Evolutionary conservation across 352 stramenopile species (phyloP), one percentile per base, ranked within the genome.

Genomic region (Phytophthora quininea): DNA sequence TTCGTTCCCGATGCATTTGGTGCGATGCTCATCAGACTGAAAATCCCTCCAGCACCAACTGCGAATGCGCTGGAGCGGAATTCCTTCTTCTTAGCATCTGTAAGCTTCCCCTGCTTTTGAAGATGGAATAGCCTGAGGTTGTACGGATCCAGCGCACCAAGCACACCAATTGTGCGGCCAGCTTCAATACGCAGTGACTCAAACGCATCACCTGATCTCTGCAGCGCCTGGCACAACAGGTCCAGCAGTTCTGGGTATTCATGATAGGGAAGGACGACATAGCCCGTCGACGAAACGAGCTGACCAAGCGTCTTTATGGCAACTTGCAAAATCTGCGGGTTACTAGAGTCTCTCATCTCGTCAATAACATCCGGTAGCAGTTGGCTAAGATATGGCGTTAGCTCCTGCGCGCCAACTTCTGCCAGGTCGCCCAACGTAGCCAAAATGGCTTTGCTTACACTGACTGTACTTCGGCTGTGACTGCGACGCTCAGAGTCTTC

Each of bases 321-420:
- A 3, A 96, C 87, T 48, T 94, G 83, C 6, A 95, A 73, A 29
- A 95, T 94, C 59, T 92, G 86, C 14, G 88, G 84, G 55, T 95
- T 96, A 51, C 82, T 94, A 8, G 84, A 90, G 58, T 96, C 86
- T 6, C 82, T 80, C 72, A 96, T 93, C 66, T 95, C 85, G 42
- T 92, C 82, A 61, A 96, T 94, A 56, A 96, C 82, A 67, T 96
- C 89, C 1, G 89, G 89, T n/a, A 96, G 62, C 35, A 96, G 55
- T 48, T 94, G 89, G n/a, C 77, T 81, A 38, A 96, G 62, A 51
- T 92, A 95, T n/a, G 87, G 89, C 14, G 85, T 90, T 19, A 96
- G 58, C 46, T 92, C 82, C 55, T 95, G 80, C 1, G 81, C 82
- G 3, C 86, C 89, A 46, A 96, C 89, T 54, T 90, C 82, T 0